phyloP scores from a whole-genome alignment of 305 asterid species.

The Plantago lanceolata region DNA sequence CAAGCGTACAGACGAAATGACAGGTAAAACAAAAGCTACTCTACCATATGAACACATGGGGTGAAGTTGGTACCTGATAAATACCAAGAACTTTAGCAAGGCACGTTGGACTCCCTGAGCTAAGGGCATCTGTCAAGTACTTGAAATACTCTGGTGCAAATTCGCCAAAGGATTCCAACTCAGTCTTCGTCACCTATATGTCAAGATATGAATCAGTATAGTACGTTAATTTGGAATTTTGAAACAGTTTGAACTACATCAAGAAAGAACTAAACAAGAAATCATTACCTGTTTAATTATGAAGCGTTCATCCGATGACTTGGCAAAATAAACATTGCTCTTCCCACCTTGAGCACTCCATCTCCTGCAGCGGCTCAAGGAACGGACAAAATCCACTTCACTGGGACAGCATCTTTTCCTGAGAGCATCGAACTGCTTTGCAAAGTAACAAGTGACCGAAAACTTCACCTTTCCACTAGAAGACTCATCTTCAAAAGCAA shows the following conservation, averaged over 20 bases:
- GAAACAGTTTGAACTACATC: not conserved
- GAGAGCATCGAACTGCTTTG: constrained; percentile 72
- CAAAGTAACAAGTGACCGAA: constrained; percentile 76
- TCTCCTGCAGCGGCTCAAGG: constrained; percentile 76
- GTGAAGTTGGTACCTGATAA: constrained; percentile 58
- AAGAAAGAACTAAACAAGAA: not conserved
- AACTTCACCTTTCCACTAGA: constrained; percentile 59
- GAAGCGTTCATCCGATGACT: constrained; percentile 80
- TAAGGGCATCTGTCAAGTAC: constrained; percentile 59
- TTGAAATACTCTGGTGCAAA: constrained; percentile 73
- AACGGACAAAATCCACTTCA: constrained; percentile 62
- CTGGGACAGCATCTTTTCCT: constrained; percentile 71
- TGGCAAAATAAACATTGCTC: constrained; percentile 88
- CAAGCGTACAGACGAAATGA: not conserved
- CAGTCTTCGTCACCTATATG: constrained; percentile 62
- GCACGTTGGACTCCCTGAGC: constrained; percentile 83
- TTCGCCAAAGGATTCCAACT: constrained; percentile 90
- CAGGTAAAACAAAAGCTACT: not conserved
- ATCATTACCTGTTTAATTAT: constrained; percentile 55
- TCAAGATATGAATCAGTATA: not conserved
- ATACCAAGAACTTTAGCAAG: constrained; percentile 91
- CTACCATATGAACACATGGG: not conserved
- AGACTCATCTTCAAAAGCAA: constrained; percentile 70
- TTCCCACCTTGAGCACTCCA: constrained; percentile 99
- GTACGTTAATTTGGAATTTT: not conserved